Evolutionary conservation across 1,284 basidiomycete species (phyloP), one percentile per base, ranked within the genome.

Genomic region (Somion occarium): DNA sequence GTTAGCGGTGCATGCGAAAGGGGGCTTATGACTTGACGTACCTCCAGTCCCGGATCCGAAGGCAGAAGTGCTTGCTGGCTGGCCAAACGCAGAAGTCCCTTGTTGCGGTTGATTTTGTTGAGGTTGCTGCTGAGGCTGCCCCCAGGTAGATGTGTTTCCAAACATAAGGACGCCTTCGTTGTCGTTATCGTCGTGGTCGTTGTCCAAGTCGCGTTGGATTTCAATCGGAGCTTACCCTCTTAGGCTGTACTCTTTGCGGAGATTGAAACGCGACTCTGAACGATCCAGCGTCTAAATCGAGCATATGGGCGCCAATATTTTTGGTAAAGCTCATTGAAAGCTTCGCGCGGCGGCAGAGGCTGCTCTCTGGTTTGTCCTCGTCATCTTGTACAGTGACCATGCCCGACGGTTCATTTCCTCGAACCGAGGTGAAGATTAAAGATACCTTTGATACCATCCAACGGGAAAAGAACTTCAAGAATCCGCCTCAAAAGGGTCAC

Each of bases 361-460:
- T 43, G 49, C 43, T 44, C 52, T 48, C 13, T 22, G 34, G 11
- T n/a, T 37, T 11, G 34, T 37, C 18, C 39, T 5, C 39, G 9
- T 15, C 20, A 9, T 9, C 39, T 22, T 18, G 18, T 5, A 34
- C n/a, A 24, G 25, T 18, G 15, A 51, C 53, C 39, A 76, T 76
- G 74, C 64, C 67, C 22, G 68, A 68, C 63, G 64, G 61, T 26
- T 51, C 49, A 7, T 46, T 12, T 9, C n/a, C 25, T 9, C 11
- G 63, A 63, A 3, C 54, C 60, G 46, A 58, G 30, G 45, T 48
- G 48, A 50, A 55, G n/a, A 52, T 52, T 1, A 62, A 60, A 49
- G 61, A 65, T 49, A 87, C 85, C 0, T 99, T 98, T 69, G 80
- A 88, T 62, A 98, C 96, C 1, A 77, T 98, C 47, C 76, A 79